Evolutionary conservation across 2,329 filamentous ascomycete genomes (phyloP).

Genomic region (Aspergillus eucalypticola): DNA sequence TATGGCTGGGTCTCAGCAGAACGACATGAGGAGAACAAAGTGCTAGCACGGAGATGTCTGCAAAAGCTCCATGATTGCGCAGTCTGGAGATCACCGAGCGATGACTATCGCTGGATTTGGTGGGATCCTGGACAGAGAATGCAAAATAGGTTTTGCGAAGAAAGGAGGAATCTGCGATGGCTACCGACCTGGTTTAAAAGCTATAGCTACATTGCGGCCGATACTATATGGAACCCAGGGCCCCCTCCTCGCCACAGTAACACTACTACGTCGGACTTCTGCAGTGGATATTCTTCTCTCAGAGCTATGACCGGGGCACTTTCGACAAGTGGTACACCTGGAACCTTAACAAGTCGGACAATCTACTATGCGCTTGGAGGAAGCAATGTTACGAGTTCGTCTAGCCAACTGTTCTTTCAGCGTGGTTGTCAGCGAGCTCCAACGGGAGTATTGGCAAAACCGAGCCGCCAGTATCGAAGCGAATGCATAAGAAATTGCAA

Average conservation of each 20-base stretch:
- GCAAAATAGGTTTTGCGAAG: conserved; percentile 21
- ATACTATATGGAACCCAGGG: conserved; percentile 30
- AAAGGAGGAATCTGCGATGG: conserved; percentile 22
- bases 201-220: conserved; percentile 26
- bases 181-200: conserved; percentile 30
- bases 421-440: not conserved
- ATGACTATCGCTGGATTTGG: conserved; percentile 44
- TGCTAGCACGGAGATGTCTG: conserved; percentile 22
- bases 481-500: not conserved
- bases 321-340: not conserved
- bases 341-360: not conserved
- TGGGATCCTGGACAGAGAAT: conserved; percentile 40
- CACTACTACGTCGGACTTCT: conserved; percentile 1
- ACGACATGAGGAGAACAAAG: conserved; percentile 34
- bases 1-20: conserved; percentile 43
- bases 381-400: not conserved
- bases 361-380: not conserved
- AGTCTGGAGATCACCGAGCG: conserved; percentile 37
- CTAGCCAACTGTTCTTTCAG: not conserved
- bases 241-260: conserved; percentile 10
- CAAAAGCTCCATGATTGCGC: conserved; percentile 27
- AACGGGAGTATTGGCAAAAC: not conserved
- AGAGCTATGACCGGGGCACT: conserved; percentile 13
- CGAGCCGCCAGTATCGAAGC: not conserved
- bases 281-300: not conserved